phyloP scores from a whole-genome alignment of 169 alveolate species.

The Amoebophrya sp. region DNA sequence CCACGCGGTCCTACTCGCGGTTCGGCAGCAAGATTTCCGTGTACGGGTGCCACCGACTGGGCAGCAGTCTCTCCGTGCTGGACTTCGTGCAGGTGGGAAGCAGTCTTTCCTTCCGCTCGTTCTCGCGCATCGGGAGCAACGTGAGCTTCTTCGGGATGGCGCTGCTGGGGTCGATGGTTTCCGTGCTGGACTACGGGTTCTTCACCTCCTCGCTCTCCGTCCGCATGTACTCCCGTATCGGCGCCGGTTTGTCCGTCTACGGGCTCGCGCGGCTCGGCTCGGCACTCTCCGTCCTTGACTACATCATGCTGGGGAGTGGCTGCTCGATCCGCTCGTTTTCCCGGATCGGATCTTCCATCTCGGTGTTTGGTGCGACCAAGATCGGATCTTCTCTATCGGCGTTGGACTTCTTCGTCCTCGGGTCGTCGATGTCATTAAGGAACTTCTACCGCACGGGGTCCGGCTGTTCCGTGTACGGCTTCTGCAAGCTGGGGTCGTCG shows the following conservation, averaged over 20 bases:
- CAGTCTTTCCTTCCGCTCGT: neutral
- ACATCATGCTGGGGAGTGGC: constrained; percentile 8
- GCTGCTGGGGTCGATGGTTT: neutral
- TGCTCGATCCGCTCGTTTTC: neutral
- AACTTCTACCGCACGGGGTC: neutral
- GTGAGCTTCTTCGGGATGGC: neutral
- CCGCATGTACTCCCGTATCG: neutral
- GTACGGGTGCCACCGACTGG: constrained; percentile 12
- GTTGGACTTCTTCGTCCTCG: too few species aligned
- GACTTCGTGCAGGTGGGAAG: constrained; percentile 11
- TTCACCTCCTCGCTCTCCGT: constrained; percentile 8
- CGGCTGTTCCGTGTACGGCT: neutral
- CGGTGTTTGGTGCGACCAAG: constrained; percentile 1
- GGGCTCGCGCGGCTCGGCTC: too few species aligned
- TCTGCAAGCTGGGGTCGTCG: neutral
- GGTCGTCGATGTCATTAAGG: too few species aligned
- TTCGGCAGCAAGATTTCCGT: neutral
- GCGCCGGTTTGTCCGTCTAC: too few species aligned
- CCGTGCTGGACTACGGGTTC: constrained; percentile 4
- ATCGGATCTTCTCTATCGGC: neutral
- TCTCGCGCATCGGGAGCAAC: neutral
- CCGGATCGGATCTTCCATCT: neutral
- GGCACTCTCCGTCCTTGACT: neutral
- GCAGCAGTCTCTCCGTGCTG: neutral
- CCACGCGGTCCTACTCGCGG: neutral